Percentiles rank a stretch among this genome's conserved stretches.
Conservation (phyloP, 2,329 filamentous ascomycete species). For the Neurospora crassa region DNA sequence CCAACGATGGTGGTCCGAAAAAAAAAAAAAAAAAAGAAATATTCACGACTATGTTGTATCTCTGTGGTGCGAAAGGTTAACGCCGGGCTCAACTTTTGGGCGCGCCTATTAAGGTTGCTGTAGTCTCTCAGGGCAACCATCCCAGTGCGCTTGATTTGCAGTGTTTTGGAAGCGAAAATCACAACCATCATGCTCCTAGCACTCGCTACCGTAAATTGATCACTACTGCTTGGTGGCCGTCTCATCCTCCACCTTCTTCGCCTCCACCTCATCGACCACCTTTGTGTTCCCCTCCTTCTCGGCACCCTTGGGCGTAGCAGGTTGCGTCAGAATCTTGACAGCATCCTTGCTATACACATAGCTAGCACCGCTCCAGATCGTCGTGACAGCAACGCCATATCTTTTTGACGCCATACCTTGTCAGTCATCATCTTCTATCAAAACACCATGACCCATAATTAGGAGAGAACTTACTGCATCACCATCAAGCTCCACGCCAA, state of each 20-base stretch:
- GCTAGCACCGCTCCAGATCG: slow-evolving; percentile 85
- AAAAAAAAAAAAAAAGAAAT: background rate
- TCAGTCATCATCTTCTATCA: background rate
- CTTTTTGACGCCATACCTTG: slow-evolving; percentile 30
- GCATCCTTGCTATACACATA: slow-evolving; percentile 88
- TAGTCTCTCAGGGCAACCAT: background rate
- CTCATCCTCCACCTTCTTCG: slow-evolving; percentile 2
- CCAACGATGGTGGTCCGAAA: no score
- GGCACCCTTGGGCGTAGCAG: slow-evolving; percentile 8
- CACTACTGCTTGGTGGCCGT: slow-evolving; percentile 1
- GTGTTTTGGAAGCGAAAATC: background rate
- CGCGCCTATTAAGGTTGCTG: background rate
- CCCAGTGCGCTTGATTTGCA: background rate
- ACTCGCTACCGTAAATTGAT: background rate
- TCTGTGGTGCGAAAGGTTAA: background rate
- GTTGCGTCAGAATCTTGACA: slow-evolving; percentile 64
- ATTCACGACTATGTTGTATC: background rate
- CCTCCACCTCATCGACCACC: background rate
- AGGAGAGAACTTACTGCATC: slow-evolving; percentile 47
- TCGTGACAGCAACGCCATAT: slow-evolving; percentile 79
- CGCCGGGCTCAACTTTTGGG: background rate
- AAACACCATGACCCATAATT: background rate
- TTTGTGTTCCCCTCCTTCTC: slow-evolving; percentile 16
- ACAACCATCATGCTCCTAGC: background rate
- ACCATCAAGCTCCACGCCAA: slow-evolving; percentile 44